A percentile compares a stretch with the other conserved stretches of the same genome.
These are phyloP conservation scores for Phytophthora fragariae DNA, from an alignment of 352 stramenopile species.

Conservation along the genomic window DNA sequence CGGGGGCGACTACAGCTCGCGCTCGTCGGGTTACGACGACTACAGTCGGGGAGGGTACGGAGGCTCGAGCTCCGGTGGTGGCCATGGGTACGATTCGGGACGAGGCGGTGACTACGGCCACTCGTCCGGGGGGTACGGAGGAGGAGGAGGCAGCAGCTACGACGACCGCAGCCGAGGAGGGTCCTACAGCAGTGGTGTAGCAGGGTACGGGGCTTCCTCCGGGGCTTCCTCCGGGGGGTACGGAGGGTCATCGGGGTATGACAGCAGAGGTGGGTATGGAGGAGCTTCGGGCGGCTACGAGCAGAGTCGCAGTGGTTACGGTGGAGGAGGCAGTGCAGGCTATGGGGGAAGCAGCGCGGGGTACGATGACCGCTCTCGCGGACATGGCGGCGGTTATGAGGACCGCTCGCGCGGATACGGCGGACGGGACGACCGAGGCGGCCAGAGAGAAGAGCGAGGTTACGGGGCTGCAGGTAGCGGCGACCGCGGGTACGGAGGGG, in stretches of 20 bases:
- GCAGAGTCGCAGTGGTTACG: constrained; percentile 34
- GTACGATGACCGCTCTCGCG: constrained; percentile 22
- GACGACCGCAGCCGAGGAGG: constrained; percentile 7
- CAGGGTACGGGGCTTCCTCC: constrained; percentile 11
- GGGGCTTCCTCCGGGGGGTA: constrained; percentile 2
- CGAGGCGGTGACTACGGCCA: not conserved
- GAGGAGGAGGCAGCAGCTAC: constrained; percentile 2
- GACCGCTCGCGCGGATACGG: constrained; percentile 30
- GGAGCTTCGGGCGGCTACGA: constrained; percentile 23
- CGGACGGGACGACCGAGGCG: constrained; percentile 18
- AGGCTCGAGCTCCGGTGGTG: not conserved
- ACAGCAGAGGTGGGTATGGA: constrained; percentile 22
- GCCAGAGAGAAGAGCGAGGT: constrained; percentile 7
- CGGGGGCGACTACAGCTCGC: constrained; percentile 3
- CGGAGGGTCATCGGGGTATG: constrained; percentile 13
- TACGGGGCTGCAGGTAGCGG: constrained; percentile 8
- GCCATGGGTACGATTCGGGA: not conserved
- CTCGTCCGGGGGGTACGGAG: not conserved
- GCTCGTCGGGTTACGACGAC: constrained; percentile 15
- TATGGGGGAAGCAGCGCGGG: constrained; percentile 2
- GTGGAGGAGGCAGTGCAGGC: constrained; percentile 1
- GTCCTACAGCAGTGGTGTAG: not conserved
- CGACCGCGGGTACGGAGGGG: constrained; percentile 11
- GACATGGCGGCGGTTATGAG: constrained; percentile 27
- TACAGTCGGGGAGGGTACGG: constrained; percentile 5